These are phyloP conservation scores for Cercospora zeina DNA, from an alignment of 2,329 filamentous ascomycete species.

Conservation along the genomic window DNA sequence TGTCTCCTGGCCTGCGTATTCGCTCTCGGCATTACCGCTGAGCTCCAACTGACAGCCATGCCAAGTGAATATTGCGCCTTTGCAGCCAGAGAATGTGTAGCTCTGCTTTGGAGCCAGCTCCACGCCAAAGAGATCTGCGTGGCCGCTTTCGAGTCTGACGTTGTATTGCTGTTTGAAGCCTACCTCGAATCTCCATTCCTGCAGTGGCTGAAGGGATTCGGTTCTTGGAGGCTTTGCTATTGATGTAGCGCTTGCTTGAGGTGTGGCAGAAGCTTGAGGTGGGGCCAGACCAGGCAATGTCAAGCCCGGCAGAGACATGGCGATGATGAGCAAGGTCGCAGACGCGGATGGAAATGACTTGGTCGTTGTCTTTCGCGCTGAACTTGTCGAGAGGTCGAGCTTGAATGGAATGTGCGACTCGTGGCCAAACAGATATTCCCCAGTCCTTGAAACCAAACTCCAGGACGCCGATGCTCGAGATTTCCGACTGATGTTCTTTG, in stretches of 20 bases:
- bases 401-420: not conserved
- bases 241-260: slow-evolving; percentile 25
- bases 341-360: not conserved
- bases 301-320: slow-evolving; percentile 49
- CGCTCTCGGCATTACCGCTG: slow-evolving; percentile 65
- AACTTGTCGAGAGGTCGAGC: not conserved
- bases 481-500: not conserved
- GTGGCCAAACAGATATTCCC: not conserved
- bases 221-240: slow-evolving; percentile 36
- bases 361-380: not conserved
- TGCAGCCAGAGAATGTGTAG: slow-evolving; percentile 78
- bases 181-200: slow-evolving; percentile 49
- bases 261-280: slow-evolving; percentile 32
- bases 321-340: not conserved
- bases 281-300: slow-evolving; percentile 44
- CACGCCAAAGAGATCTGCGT: slow-evolving; percentile 90
- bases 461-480: not conserved
- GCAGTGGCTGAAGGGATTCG: slow-evolving; percentile 48
- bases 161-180: slow-evolving; percentile 40
- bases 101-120: slow-evolving; percentile 79
- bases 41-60: slow-evolving; percentile 85
- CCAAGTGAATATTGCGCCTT: slow-evolving; percentile 89
- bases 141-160: slow-evolving; percentile 70
- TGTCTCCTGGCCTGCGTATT: slow-evolving; percentile 75
- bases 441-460: not conserved